A percentile compares a stretch with the other conserved stretches of the same genome.
Evolutionary conservation across 1,139 yeast species (phyloP).

Genomic region (Taiozyma sp.): DNA sequence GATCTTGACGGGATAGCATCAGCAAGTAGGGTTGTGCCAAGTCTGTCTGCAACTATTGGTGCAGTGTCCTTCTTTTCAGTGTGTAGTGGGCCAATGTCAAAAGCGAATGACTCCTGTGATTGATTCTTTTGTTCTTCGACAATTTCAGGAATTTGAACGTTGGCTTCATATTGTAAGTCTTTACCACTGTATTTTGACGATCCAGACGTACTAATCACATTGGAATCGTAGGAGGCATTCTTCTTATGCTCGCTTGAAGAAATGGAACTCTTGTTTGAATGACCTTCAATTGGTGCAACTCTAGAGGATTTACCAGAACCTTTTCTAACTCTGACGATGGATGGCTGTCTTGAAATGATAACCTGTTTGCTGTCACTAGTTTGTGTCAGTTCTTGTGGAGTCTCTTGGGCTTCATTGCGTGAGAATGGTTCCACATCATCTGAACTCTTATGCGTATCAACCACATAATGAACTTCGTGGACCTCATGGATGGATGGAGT

Average conservation of each 20-base stretch:
- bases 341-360: constrained; percentile 10
- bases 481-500: constrained; percentile 42
- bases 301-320: constrained; percentile 4
- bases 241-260: background rate
- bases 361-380: constrained; percentile 8
- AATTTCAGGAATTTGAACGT: constrained; percentile 1
- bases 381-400: background rate
- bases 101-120: constrained; percentile 16
- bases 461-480: constrained; percentile 36
- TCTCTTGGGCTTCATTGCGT: background rate
- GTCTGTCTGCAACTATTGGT: constrained; percentile 9
- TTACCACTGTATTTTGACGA: constrained; percentile 2
- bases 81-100: constrained; percentile 19
- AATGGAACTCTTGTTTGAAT: background rate
- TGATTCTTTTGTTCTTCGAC: background rate
- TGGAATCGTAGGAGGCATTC: background rate
- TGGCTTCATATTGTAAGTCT: background rate
- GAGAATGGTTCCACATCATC: background rate
- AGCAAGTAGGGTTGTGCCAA: constrained; percentile 9
- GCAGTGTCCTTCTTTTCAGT: constrained; percentile 13
- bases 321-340: constrained; percentile 16
- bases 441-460: constrained; percentile 11
- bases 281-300: background rate
- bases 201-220: background rate
- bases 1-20: constrained; percentile 24